Conservation (phyloP, 192 early-diverging fungal genomes). For the Diversispora epigaea region DNA sequence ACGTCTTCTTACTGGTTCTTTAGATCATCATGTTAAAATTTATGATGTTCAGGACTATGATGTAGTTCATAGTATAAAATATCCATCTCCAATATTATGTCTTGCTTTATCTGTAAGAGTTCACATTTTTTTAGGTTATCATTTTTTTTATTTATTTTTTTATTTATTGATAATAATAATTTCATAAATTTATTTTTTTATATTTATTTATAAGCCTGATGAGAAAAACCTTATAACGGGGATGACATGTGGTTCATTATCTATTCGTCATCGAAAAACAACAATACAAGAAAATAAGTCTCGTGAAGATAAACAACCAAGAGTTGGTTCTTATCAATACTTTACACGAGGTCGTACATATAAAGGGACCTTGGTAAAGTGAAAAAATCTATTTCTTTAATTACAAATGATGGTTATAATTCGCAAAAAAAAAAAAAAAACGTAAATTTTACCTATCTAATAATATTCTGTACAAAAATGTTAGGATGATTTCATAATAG, state of each 20-base stretch:
- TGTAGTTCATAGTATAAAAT: constrained; percentile 83
- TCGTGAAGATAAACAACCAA: constrained; percentile 17
- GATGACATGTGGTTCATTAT: constrained; percentile 86
- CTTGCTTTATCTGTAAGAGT: constrained; percentile 77
- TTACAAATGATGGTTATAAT: neutral
- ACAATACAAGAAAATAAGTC: constrained; percentile 36
- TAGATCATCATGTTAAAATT: constrained; percentile 97
- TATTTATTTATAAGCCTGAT: constrained; percentile 57
- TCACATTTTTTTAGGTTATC: neutral
- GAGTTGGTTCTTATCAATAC: constrained; percentile 67
- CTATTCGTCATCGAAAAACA: constrained; percentile 73
- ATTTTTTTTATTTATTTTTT: neutral
- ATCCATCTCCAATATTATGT: constrained; percentile 87
- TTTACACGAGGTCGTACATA: constrained; percentile 65
- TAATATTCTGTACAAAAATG: neutral
- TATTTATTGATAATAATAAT: neutral
- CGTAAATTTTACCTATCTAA: neutral
- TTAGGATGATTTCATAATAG: constrained; percentile 75
- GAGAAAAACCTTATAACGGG: constrained; percentile 88
- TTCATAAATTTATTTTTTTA: neutral
- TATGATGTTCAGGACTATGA: constrained; percentile 86
- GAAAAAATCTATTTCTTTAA: neutral
- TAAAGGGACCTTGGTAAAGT: constrained; percentile 41
- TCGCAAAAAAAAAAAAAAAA: constrained; percentile 21
- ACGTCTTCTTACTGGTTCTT: constrained; percentile 81